Evolutionary conservation across 1,284 basidiomycete genomes (phyloP), one percentile per base, ranked within the genome.

Genomic region (Boletus holoroseus): DNA sequence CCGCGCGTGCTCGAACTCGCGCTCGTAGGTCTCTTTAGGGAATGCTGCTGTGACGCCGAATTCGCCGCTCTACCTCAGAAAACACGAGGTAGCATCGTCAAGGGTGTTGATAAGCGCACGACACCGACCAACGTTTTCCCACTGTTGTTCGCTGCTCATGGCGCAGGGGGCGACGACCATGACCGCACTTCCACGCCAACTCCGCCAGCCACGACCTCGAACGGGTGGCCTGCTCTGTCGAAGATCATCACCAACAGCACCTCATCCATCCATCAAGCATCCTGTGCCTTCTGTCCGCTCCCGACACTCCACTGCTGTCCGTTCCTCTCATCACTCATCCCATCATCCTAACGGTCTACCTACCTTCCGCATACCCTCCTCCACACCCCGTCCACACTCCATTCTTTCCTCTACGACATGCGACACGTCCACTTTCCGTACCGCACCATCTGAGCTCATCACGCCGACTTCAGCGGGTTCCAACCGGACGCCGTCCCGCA

Each of bases 1-100:
- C 88, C 90, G 0, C 76, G 91, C 20, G 79, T 94, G 1, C 84
- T 94, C 60, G 83, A 87, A 54, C 95, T 95, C 54, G 78, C 91
- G 0, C 74, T 96, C 6, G 82, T 91, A 0, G 81, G 83, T 0
- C 76, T 89, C 18, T 95, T 91, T 62, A 89, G 88, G 8, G 85
- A 91, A 55, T 84, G 87, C 3, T 95, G 92, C 93, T 85, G 82
- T 55, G 86, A 79, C 0, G 63, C 79, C 28, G 91, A 94, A 55
- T 88, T 95, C 58, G 85, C 86, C 1, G 66, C 71, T 0, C 74
- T 94, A 1, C 76, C 83, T 3, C 77, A 77, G 55, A 82, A 82
- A 56, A 75, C 82, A 28, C 79, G 88, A 30, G 82, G 88, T 24
- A 73, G 72, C 16, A 71, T 94, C 2, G 68, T 93, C 27, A 82